phyloP scores from a whole-genome alignment of 2,329 filamentous ascomycete species.

The Claviceps paspali region DNA sequence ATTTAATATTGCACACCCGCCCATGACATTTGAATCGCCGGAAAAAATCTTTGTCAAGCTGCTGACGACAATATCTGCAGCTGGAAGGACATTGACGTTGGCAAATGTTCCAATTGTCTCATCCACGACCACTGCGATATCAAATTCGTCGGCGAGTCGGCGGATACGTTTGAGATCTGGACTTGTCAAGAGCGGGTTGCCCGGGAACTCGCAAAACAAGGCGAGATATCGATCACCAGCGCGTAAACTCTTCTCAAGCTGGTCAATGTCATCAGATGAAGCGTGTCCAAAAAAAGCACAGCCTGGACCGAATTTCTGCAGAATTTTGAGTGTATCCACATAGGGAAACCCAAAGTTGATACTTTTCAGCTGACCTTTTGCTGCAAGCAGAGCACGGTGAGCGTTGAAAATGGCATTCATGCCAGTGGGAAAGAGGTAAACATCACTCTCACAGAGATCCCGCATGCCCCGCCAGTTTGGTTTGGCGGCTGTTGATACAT shows the following conservation, averaged over 20 bases:
- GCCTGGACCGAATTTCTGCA: constrained; percentile 87
- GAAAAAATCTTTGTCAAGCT: constrained; percentile 95
- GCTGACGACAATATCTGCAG: constrained; percentile 83
- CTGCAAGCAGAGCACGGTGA: constrained; percentile 56
- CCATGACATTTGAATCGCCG: constrained; percentile 97
- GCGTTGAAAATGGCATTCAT: constrained; percentile 94
- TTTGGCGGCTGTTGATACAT: constrained; percentile 10
- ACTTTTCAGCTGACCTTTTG: constrained; percentile 53
- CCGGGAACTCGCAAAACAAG: constrained; percentile 89
- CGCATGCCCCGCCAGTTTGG: constrained; percentile 40
- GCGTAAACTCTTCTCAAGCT: constrained; percentile 58
- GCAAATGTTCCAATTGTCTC: constrained; percentile 95
- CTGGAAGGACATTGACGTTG: constrained; percentile 83
- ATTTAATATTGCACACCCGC: constrained; percentile 56
- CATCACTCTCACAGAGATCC: constrained; percentile 67
- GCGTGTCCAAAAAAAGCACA: constrained; percentile 78
- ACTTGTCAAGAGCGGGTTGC: constrained; percentile 75
- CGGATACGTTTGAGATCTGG: constrained; percentile 77
- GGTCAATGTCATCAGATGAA: constrained; percentile 62
- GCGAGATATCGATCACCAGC: constrained; percentile 63
- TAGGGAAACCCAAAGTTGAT: constrained; percentile 96
- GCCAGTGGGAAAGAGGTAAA: constrained; percentile 75
- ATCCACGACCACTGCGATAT: constrained; percentile 83
- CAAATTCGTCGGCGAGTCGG: constrained; percentile 61
- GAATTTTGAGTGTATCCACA: constrained; percentile 86